Conservation (phyloP, 495 filamentous ascomycete genomes). For the Choiromyces venosus region DNA sequence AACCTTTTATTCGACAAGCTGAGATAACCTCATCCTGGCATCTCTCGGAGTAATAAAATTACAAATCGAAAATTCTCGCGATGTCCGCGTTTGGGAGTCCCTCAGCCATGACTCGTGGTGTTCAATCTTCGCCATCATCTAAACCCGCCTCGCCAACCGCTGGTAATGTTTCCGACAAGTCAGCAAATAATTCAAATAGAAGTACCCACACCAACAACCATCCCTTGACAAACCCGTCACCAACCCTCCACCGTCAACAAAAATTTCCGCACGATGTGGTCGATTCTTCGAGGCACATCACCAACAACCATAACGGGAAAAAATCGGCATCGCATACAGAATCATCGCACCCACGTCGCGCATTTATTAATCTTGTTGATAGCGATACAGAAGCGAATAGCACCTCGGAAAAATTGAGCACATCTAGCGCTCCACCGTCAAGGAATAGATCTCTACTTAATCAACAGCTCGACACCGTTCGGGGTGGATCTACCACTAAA, state of each 20-base stretch:
- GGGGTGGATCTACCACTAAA: conserved; percentile 34
- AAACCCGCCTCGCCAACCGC: conserved; percentile 38
- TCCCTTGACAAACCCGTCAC: conserved; percentile 20
- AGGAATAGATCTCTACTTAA: conserved; percentile 32
- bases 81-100: conserved; percentile 36
- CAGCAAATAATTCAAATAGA: conserved; percentile 33
- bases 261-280: conserved; percentile 39
- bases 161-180: conserved; percentile 40
- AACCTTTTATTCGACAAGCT: not conserved
- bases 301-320: conserved; percentile 22
- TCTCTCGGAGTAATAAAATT: conserved; percentile 2
- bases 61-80: conserved; percentile 4
- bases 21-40: not conserved
- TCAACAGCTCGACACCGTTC: conserved; percentile 38
- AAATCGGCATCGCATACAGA: conserved; percentile 36
- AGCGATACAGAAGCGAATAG: conserved; percentile 37
- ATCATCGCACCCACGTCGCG: conserved; percentile 23
- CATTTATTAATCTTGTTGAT: conserved; percentile 37
- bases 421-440: conserved; percentile 29
- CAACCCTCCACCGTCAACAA: conserved; percentile 36
- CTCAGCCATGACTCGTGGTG: conserved; percentile 41
- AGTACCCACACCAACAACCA: conserved; percentile 35
- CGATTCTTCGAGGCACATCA: conserved; percentile 18
- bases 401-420: conserved; percentile 27
- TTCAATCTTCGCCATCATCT: conserved; percentile 36